phyloP scores from a whole-genome alignment of 2,329 filamentous ascomycete species.

The Microcyclosporella mali region DNA sequence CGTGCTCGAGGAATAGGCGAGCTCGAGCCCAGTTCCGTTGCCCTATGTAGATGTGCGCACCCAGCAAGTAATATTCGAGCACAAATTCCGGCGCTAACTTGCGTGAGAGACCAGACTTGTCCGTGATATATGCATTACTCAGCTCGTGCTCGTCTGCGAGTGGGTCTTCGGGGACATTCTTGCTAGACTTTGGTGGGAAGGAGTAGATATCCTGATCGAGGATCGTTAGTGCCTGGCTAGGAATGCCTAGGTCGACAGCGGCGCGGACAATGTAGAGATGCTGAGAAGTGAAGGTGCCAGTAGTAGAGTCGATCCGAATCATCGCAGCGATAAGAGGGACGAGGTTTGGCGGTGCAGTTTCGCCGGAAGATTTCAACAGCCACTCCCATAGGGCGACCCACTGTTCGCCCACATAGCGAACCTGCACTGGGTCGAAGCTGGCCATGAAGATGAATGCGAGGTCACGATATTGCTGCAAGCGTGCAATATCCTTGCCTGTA shows the following conservation, averaged over 20 bases:
- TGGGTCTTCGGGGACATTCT: constrained; percentile 35
- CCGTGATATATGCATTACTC: constrained; percentile 55
- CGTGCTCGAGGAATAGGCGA: constrained; percentile 42
- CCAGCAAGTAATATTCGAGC: constrained; percentile 49
- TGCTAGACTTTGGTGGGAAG: constrained; percentile 44
- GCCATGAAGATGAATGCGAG: constrained; percentile 44
- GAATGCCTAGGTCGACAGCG: constrained; percentile 50
- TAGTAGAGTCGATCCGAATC: constrained; percentile 59
- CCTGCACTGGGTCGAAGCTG: constrained; percentile 49
- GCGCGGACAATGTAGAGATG: constrained; percentile 55
- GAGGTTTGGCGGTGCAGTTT: constrained; percentile 20
- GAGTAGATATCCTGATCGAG: constrained; percentile 62
- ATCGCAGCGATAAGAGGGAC: constrained; percentile 48
- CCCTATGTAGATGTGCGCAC: constrained; percentile 44
- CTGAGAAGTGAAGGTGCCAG: constrained; percentile 58
- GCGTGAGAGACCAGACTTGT: constrained; percentile 50
- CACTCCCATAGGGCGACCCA: constrained; percentile 42
- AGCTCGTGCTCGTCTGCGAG: constrained; percentile 37
- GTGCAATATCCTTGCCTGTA: constrained; percentile 23
- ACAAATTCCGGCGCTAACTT: constrained; percentile 49
- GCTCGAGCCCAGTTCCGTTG: constrained; percentile 39
- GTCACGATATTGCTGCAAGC: constrained; percentile 41
- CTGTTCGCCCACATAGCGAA: constrained; percentile 48
- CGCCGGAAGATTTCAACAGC: neutral
- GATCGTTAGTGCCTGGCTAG: constrained; percentile 53